Conservation (phyloP, 441 rosid genomes). For the Adansonia madagascariensis region DNA sequence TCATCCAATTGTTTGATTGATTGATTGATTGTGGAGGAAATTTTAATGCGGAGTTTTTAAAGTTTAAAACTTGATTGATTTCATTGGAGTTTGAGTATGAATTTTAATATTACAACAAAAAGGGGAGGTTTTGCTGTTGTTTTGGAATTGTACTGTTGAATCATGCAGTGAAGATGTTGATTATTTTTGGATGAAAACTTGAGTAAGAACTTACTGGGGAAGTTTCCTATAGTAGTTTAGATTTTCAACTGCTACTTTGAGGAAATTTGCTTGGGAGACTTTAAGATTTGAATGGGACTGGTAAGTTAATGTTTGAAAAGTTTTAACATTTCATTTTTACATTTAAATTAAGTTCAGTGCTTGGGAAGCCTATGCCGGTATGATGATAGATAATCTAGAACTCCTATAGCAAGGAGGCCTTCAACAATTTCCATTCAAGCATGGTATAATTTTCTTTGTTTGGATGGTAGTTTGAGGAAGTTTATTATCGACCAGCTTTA, state of each 20-base stretch:
- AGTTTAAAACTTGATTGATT: not conserved
- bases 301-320: not conserved
- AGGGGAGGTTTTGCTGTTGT: not conserved
- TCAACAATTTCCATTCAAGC: not conserved
- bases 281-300: not conserved
- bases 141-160: not conserved
- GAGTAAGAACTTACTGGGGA: not conserved
- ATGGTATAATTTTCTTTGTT: not conserved
- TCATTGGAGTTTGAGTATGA: not conserved
- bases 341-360: not conserved
- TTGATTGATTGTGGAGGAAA: not conserved
- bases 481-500: not conserved
- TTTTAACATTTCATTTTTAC: not conserved
- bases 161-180: not conserved
- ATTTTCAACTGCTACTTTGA: not conserved
- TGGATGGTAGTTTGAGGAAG: not conserved
- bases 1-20: not conserved
- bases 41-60: conserved; percentile 1
- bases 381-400: not conserved
- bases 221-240: too few relatives aligned
- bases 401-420: not conserved
- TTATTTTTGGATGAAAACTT: not conserved
- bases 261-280: not conserved
- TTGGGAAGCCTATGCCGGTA: not conserved
- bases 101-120: not conserved